Conservation (phyloP, 768 basidiomycete genomes). For the Rhodosporidiobolus odoratus region DNA sequence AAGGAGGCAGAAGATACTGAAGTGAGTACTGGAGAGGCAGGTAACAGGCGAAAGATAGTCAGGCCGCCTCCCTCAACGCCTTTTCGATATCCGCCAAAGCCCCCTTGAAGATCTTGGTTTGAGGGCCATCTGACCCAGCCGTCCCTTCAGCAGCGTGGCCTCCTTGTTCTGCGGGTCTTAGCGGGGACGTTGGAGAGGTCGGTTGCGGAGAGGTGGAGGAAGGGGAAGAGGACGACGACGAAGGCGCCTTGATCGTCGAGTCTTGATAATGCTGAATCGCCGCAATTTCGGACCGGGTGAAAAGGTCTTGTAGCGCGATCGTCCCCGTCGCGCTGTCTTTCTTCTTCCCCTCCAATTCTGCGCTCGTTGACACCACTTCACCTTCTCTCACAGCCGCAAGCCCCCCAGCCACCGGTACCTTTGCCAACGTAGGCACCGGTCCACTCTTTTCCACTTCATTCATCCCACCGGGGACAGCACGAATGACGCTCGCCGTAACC, state of each 20-base stretch:
- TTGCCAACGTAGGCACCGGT: not conserved
- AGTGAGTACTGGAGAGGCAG: not conserved
- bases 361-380: not conserved
- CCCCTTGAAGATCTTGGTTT: not conserved
- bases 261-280: not conserved
- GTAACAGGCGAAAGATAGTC: not conserved
- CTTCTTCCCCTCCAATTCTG: not conserved
- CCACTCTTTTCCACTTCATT: not conserved
- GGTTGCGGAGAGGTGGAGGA: no score
- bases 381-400: not conserved
- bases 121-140: not conserved
- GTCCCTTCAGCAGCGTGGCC: not conserved
- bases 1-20: not conserved
- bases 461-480: not conserved
- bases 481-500: conserved; percentile 4
- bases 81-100: not conserved
- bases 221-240: no score
- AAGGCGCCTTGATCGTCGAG: no score
- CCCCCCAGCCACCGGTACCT: not conserved
- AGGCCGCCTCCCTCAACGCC: not conserved
- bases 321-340: not conserved
- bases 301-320: not conserved
- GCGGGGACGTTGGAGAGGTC: not conserved
- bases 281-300: not conserved
- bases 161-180: not conserved